A percentile compares a stretch with the other conserved stretches of the same genome.
Evolutionary conservation across 2,329 filamentous ascomycete genomes (phyloP).

Genomic region (Alternaria triticimaculans): DNA sequence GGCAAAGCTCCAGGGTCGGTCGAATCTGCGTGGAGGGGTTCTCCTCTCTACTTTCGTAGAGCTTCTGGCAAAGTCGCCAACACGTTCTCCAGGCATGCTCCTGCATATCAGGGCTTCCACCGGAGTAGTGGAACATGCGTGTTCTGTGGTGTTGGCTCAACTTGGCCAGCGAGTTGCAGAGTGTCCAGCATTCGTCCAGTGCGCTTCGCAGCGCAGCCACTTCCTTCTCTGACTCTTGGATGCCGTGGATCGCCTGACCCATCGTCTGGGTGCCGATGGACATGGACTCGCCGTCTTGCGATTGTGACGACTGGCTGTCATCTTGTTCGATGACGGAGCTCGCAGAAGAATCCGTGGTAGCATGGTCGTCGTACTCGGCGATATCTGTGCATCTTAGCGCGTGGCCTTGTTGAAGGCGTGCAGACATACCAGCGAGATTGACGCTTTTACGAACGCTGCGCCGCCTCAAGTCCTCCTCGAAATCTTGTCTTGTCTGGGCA

Average conservation of each 20-base stretch:
- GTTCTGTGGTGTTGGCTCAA: slow-evolving; percentile 84
- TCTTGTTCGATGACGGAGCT: slow-evolving; percentile 44
- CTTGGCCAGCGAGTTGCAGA: slow-evolving; percentile 88
- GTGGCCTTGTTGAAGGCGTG: slow-evolving; percentile 14
- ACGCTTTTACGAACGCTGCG: slow-evolving; percentile 67
- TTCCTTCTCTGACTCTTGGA: slow-evolving; percentile 67
- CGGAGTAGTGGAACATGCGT: slow-evolving; percentile 77
- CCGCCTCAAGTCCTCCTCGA: slow-evolving; percentile 63
- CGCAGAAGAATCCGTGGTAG: slow-evolving; percentile 34
- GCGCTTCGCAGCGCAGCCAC: slow-evolving; percentile 74
- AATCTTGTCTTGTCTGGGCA: slow-evolving; percentile 81
- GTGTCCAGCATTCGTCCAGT: slow-evolving; percentile 87
- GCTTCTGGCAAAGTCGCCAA: slow-evolving; percentile 88
- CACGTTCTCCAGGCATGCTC: slow-evolving; percentile 93
- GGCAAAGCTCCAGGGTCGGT: slow-evolving; percentile 82
- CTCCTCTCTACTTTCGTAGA: slow-evolving; percentile 83
- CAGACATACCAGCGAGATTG: slow-evolving; percentile 73
- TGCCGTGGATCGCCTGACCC: slow-evolving; percentile 62
- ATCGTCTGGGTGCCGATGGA: slow-evolving; percentile 47
- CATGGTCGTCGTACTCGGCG: slow-evolving; percentile 53
- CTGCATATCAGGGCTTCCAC: slow-evolving; percentile 73
- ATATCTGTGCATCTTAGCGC: slow-evolving; percentile 50
- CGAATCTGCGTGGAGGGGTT: slow-evolving; percentile 71
- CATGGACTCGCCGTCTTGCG: slow-evolving; percentile 35
- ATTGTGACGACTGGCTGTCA: slow-evolving; percentile 39